These are phyloP conservation scores for Prunella vulgaris DNA, from an alignment of 257 asterid genomes.

Conservation along the genomic window DNA sequence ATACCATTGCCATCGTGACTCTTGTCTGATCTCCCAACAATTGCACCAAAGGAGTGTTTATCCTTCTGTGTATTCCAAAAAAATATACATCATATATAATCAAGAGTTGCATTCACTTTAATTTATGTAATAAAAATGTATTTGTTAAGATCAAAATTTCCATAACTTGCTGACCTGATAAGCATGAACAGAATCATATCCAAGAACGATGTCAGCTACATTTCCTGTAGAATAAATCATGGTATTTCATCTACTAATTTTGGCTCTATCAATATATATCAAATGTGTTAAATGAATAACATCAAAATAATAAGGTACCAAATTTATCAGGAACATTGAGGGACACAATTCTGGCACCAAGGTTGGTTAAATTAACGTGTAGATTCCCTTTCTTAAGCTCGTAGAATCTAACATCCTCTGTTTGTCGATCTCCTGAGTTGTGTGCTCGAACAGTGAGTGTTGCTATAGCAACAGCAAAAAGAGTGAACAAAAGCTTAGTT, in stretches of 20 bases:
- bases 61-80: not conserved
- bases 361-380: not conserved
- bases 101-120: not conserved
- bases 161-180: not conserved
- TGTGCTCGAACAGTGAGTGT: not conserved
- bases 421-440: not conserved
- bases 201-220: not conserved
- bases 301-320: not conserved
- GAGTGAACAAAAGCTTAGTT: not conserved
- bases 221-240: not conserved
- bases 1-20: too few relatives aligned
- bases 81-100: not conserved
- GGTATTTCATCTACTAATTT: too few relatives aligned
- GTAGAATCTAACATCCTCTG: not conserved
- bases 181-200: not conserved
- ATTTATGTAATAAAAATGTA: not conserved
- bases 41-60: not conserved
- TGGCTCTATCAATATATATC: not conserved
- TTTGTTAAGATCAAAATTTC: not conserved
- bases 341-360: conserved; percentile 6
- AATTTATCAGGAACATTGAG: not conserved
- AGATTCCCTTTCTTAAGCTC: not conserved
- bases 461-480: not conserved
- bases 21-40: not conserved
- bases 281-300: not conserved